Evolutionary conservation across 2,329 filamentous ascomycete genomes (phyloP), one percentile per base, ranked within the genome.

Genomic region (Lachnellula arida): DNA sequence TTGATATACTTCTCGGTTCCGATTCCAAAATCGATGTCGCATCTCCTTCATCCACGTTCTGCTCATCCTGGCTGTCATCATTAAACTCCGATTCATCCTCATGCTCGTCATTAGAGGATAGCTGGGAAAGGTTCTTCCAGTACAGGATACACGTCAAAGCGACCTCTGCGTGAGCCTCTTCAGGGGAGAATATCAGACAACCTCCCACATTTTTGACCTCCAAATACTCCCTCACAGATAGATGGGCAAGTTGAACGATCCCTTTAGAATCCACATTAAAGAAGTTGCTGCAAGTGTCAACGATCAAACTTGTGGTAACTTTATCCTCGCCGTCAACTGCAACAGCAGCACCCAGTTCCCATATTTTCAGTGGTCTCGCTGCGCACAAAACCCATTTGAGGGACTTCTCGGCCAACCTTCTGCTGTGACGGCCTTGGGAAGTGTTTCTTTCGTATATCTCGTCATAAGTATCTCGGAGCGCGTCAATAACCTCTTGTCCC

Each of bases 171-270:
- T 56, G 54, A n/a, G 54, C 37, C 35, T 56, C 54, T 23, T 52
- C 49, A 15, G 54, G 54, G 8, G 49, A 52, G 40, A 39, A 56
- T 28, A 56, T 56, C 37, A 47, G 37, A 12, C 44, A 7, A 4
- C 56, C 53, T 25, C 39, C 56, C 19, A 55, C 53, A n/a, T 34
- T 19, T 32, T 58, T 58, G 19, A 50, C 43, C 35, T 58, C 56
- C n/a, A 58, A 44, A 53, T 58, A 58, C 46, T 58, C 56, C 32
- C 56, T 48, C 17, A 58, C 56, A 12, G 53, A 56, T n/a, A 58
- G 44, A 56, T 58, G 56, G 14, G 56, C 56, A 49, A 55, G 53
- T 37, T 55, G 56, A 34, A 58, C 56, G 34, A 57, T 37, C 1
- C 55, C 55, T 51, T 52, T 54, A 14, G 51, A 42, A 42, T 57